Percentiles rank a stretch among this genome's conserved stretches.
phyloP scores from a whole-genome alignment of 176 grass and related monocot genomes.

The Urochloa ruziziensis region DNA sequence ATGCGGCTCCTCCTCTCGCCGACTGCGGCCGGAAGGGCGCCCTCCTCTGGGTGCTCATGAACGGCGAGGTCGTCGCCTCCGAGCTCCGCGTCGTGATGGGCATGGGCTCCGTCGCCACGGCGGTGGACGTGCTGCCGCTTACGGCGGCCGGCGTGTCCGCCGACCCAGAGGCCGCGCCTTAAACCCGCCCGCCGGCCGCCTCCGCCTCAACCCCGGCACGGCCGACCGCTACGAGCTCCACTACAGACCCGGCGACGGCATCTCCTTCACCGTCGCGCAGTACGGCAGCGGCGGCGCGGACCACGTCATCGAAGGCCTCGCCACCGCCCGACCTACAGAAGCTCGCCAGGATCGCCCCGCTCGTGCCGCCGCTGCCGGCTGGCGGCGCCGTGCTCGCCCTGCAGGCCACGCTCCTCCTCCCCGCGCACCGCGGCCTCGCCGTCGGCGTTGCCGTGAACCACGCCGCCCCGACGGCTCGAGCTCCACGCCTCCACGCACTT shows the following conservation, averaged over 20 bases:
- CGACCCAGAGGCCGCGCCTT: too few relatives aligned
- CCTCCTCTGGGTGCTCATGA: too few relatives aligned
- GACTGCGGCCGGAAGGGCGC: too few relatives aligned
- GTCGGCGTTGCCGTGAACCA: conserved; percentile 44
- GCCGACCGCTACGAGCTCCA: conserved; percentile 28
- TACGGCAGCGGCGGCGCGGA: neutral
- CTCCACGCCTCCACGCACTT: conserved; percentile 45
- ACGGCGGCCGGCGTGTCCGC: too few relatives aligned
- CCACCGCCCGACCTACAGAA: conserved; percentile 4
- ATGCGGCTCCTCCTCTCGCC: too few relatives aligned
- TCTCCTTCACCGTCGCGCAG: conserved; percentile 50
- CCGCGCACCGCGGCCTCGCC: conserved; percentile 27
- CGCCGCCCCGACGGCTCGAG: conserved; percentile 42
- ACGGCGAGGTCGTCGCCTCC: too few relatives aligned
- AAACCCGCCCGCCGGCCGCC: too few relatives aligned
- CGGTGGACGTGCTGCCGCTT: too few relatives aligned
- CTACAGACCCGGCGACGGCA: conserved; percentile 44
- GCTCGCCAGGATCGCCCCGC: conserved; percentile 6
- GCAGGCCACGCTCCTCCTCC: conserved; percentile 44
- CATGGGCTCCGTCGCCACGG: too few relatives aligned
- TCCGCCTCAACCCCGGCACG: too few relatives aligned
- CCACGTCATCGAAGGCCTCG: conserved; percentile 12
- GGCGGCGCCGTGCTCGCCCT: conserved; percentile 30
- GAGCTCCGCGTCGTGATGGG: too few relatives aligned
- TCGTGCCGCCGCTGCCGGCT: conserved; percentile 18